Evolutionary conservation across 495 filamentous ascomycete species (phyloP).

Genomic region (Trichoderma virens): DNA sequence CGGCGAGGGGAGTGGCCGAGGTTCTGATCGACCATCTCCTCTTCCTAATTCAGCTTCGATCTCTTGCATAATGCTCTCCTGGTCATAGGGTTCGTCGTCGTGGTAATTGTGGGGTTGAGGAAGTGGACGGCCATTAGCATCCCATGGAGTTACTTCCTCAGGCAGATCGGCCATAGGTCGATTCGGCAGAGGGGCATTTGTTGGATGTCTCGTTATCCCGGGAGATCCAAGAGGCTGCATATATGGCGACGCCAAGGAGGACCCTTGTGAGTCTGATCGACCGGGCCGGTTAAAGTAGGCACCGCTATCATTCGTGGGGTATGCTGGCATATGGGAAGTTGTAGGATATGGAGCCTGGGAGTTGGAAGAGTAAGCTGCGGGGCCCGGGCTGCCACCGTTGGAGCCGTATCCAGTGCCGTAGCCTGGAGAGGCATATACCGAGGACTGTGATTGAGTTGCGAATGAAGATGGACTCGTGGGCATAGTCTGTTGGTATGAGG

Average conservation of each 20-base stretch:
- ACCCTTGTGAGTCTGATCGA: constrained; percentile 35
- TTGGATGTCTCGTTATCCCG: constrained; percentile 43
- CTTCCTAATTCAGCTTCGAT: constrained; percentile 42
- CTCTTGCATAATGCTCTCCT: constrained; percentile 46
- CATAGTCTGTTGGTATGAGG: background rate
- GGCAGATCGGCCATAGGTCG: constrained; percentile 38
- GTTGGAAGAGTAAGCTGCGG: constrained; percentile 25
- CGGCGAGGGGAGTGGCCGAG: constrained; percentile 1
- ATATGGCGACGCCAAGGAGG: constrained; percentile 34
- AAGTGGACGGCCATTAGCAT: constrained; percentile 19
- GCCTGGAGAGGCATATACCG: constrained; percentile 20
- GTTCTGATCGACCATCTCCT: background rate
- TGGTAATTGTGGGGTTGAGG: constrained; percentile 1
- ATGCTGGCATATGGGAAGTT: constrained; percentile 39
- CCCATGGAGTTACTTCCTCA: constrained; percentile 30
- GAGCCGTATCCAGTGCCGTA: constrained; percentile 20
- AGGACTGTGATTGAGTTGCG: constrained; percentile 13
- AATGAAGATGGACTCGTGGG: constrained; percentile 13
- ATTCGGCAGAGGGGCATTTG: constrained; percentile 46
- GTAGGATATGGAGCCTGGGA: constrained; percentile 39
- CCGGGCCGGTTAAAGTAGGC: constrained; percentile 32
- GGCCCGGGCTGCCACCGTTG: constrained; percentile 23
- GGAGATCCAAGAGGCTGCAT: constrained; percentile 21
- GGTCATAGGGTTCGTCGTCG: constrained; percentile 29
- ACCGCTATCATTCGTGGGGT: constrained; percentile 34